phyloP scores from a whole-genome alignment of 352 stramenopile species.

The Phytophthora ramorum region DNA sequence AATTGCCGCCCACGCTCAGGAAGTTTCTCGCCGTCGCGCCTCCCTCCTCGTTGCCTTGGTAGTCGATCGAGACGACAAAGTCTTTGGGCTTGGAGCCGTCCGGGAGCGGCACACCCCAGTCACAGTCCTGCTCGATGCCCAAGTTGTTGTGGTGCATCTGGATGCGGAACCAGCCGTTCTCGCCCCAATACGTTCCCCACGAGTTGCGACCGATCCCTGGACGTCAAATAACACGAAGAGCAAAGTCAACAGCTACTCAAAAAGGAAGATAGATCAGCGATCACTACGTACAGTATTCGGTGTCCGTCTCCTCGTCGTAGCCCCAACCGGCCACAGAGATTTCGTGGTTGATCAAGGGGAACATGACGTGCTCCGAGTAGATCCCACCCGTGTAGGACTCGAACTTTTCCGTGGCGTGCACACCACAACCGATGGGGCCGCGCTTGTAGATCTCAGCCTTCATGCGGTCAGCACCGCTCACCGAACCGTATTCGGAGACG shows the following conservation, averaged over 20 bases:
- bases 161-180: conserved; percentile 94
- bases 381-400: conserved; percentile 81
- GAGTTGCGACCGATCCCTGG: conserved; percentile 91
- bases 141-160: conserved; percentile 92
- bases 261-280: not conserved
- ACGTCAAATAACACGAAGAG: not conserved
- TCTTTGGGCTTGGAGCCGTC: conserved; percentile 75
- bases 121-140: conserved; percentile 88
- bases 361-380: conserved; percentile 86
- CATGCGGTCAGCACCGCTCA: conserved; percentile 88
- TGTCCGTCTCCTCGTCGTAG: conserved; percentile 84
- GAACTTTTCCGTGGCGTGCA: conserved; percentile 90
- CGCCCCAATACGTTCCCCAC: conserved; percentile 94
- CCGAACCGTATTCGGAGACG: conserved; percentile 90
- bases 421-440: conserved; percentile 89
- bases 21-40: conserved; percentile 24
- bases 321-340: conserved; percentile 92
- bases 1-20: conserved; percentile 14
- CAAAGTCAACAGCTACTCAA: conserved; percentile 3
- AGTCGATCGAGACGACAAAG: conserved; percentile 44
- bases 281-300: conserved; percentile 84
- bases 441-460: conserved; percentile 94
- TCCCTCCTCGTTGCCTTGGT: conserved; percentile 25
- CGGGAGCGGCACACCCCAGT: conserved; percentile 89
- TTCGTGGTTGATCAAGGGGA: conserved; percentile 89